phyloP scores from a whole-genome alignment of 177 flowering plant species.

The Vitis hybrid region DNA sequence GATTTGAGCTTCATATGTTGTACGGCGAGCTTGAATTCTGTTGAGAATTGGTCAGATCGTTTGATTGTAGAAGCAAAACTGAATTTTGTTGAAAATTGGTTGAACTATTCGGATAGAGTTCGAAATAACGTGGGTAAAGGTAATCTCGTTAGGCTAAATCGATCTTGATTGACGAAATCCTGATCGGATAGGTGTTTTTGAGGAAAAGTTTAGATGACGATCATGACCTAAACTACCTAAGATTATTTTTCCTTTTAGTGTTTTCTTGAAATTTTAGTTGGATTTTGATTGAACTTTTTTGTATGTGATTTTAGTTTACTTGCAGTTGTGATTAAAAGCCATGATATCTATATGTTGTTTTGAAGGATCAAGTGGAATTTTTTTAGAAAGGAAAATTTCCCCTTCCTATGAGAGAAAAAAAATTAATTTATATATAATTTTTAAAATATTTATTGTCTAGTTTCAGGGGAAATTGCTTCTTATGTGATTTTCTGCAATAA shows the following conservation, averaged over 20 bases:
- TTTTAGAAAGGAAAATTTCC: no score
- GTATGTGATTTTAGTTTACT: neutral
- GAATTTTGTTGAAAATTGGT: no score
- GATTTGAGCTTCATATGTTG: no score
- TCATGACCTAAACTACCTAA: neutral
- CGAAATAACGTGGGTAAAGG: neutral
- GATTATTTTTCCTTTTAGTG: neutral
- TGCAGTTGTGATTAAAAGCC: neutral
- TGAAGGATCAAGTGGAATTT: no score
- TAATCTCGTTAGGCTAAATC: neutral
- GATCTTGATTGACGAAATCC: neutral
- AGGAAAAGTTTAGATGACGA: neutral
- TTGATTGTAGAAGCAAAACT: no score
- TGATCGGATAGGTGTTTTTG: neutral
- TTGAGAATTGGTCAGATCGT: no score
- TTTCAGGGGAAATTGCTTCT: no score
- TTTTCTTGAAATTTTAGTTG: neutral
- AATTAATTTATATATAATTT: no score
- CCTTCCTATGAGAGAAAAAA: no score
- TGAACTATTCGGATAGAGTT: no score
- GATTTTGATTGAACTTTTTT: neutral
- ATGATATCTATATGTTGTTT: neutral
- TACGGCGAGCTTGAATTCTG: no score
- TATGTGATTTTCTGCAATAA: neutral
- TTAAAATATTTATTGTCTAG: no score